Percentiles rank a stretch among this genome's conserved stretches.
Evolutionary conservation across 306 rosid genomes (phyloP).

Genomic region (Argentina anserina): DNA sequence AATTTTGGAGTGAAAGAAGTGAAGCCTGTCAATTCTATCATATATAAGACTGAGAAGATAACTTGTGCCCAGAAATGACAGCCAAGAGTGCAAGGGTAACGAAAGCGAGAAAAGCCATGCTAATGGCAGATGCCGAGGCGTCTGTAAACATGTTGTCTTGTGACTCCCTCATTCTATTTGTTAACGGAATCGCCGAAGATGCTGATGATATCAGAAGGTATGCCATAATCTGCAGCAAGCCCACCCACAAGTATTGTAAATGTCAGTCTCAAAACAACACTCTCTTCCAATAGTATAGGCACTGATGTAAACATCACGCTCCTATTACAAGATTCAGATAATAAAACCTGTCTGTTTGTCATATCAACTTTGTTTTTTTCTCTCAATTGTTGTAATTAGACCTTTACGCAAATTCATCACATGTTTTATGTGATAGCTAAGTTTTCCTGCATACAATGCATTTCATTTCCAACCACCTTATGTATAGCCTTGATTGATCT

Average conservation of each 20-base stretch:
- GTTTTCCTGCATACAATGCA: background rate
- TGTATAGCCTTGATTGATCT: background rate
- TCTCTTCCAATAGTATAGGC: background rate
- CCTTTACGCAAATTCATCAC: background rate
- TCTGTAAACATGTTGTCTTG: slow-evolving; percentile 66
- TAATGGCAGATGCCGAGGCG: slow-evolving; percentile 56
- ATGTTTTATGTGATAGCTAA: background rate
- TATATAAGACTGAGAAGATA: slow-evolving; percentile 52
- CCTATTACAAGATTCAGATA: background rate
- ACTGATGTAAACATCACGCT: background rate
- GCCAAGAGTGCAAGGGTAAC: slow-evolving; percentile 46
- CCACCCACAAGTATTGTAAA: background rate
- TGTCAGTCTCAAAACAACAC: background rate
- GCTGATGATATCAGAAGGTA: slow-evolving; percentile 72
- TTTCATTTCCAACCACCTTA: background rate
- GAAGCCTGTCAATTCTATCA: slow-evolving; percentile 20
- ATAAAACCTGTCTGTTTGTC: background rate
- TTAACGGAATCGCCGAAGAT: slow-evolving; percentile 63
- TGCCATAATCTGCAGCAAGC: slow-evolving; percentile 57
- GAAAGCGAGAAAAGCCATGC: slow-evolving; percentile 71
- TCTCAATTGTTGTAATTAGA: background rate
- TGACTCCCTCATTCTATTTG: slow-evolving; percentile 60
- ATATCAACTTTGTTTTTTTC: background rate
- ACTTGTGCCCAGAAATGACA: slow-evolving; percentile 57
- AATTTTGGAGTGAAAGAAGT: background rate